These are phyloP conservation scores for Penicillium maclennaniae DNA, from an alignment of 495 filamentous ascomycete species.

Conservation along the genomic window DNA sequence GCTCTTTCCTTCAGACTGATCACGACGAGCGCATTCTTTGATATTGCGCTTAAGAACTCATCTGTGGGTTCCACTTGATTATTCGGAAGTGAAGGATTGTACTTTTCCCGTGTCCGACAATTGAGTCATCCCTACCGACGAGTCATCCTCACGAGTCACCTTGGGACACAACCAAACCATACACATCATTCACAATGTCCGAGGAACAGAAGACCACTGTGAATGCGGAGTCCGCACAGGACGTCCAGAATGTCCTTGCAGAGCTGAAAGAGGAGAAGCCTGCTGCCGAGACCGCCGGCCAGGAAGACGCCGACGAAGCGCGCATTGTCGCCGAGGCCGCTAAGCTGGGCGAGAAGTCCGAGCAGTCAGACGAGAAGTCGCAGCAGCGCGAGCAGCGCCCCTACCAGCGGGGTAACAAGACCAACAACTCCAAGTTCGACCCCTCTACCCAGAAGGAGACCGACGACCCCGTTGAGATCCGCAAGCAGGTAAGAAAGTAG, in stretches of 20 bases:
- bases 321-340: constrained; percentile 44
- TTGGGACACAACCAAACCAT: neutral
- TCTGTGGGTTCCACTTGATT: neutral
- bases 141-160: constrained; percentile 3
- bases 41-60: neutral
- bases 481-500: constrained; percentile 59
- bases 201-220: constrained; percentile 39
- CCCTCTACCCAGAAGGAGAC: constrained; percentile 57
- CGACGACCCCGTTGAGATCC: constrained; percentile 71
- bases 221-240: constrained; percentile 43
- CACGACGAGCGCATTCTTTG: neutral
- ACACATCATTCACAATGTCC: constrained; percentile 30
- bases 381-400: constrained; percentile 23
- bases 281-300: constrained; percentile 24
- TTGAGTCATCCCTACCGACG: neutral
- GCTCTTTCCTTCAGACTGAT: constrained; percentile 8
- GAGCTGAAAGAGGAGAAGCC: constrained; percentile 42
- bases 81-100: neutral
- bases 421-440: constrained; percentile 61
- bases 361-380: constrained; percentile 33
- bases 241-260: constrained; percentile 45
- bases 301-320: constrained; percentile 40
- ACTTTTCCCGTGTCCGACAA: neutral
- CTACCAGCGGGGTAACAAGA: constrained; percentile 12
- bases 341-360: constrained; percentile 44